Evolutionary conservation across 306 rosid genomes (phyloP).

Genomic region (Heteromeles arbutifolia): DNA sequence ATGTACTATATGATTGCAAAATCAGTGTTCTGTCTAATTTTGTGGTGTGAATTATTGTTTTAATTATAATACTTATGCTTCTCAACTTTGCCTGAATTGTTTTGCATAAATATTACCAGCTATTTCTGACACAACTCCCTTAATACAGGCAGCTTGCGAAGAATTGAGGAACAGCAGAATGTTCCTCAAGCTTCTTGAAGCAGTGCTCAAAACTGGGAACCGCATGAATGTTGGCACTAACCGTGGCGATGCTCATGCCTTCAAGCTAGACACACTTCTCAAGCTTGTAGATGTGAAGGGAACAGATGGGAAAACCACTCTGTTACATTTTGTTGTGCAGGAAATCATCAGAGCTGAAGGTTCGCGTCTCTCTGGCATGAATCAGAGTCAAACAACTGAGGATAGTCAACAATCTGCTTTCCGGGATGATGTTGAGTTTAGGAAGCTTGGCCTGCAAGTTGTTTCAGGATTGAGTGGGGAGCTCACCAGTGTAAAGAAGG

Average conservation of each 20-base stretch:
- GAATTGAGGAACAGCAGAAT: conserved; percentile 69
- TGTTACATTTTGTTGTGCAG: conserved; percentile 83
- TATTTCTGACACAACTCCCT: conserved; percentile 4
- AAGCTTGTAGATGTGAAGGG: conserved; percentile 86
- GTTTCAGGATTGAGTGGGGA: conserved; percentile 87
- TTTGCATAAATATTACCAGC: neutral
- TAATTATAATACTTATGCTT: neutral
- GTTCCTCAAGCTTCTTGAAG: conserved; percentile 87
- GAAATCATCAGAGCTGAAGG: conserved; percentile 87
- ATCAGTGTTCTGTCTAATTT: neutral
- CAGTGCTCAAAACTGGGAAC: conserved; percentile 86
- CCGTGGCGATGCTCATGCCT: conserved; percentile 89
- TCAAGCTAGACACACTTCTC: conserved; percentile 84
- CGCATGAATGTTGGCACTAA: conserved; percentile 91
- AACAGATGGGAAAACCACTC: conserved; percentile 73
- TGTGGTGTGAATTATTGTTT: neutral
- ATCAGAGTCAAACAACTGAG: conserved; percentile 22
- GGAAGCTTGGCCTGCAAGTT: conserved; percentile 79
- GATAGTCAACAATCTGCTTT: conserved; percentile 37
- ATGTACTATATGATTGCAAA: neutral
- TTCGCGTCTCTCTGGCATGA: conserved; percentile 40
- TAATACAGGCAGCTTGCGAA: conserved; percentile 62
- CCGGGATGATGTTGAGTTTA: conserved; percentile 55
- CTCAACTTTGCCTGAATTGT: neutral
- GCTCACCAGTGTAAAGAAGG: conserved; percentile 74